phyloP scores from a whole-genome alignment of 2,329 filamentous ascomycete species.

The Ilyonectria sp. region DNA sequence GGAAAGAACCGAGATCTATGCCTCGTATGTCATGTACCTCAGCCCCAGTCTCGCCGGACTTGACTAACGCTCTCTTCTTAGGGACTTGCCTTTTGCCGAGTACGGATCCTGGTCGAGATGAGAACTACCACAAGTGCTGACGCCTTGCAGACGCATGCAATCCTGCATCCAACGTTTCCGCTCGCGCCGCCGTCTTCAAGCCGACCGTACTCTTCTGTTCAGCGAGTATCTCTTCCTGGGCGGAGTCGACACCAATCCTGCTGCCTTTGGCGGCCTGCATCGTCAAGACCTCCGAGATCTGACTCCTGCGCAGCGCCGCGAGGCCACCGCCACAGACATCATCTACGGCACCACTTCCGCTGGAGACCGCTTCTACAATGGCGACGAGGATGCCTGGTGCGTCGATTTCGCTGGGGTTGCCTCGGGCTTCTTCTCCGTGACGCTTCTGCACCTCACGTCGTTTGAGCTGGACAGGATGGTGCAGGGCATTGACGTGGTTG shows the following conservation, averaged over 20 bases:
- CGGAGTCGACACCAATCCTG: constrained; percentile 75
- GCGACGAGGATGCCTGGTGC: constrained; percentile 72
- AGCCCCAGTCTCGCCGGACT: not conserved
- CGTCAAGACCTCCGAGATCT: constrained; percentile 68
- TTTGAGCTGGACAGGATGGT: constrained; percentile 70
- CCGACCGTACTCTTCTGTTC: constrained; percentile 76
- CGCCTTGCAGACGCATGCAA: constrained; percentile 78
- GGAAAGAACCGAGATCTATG: constrained; percentile 77
- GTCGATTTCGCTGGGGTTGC: constrained; percentile 87
- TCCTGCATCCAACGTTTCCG: constrained; percentile 88
- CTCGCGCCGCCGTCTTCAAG: constrained; percentile 80
- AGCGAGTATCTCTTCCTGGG: constrained; percentile 87
- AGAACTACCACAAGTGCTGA: constrained; percentile 31
- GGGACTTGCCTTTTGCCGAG: constrained; percentile 70
- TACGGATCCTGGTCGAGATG: constrained; percentile 49
- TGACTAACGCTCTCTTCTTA: constrained; percentile 44
- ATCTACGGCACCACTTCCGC: constrained; percentile 64
- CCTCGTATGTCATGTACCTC: constrained; percentile 71
- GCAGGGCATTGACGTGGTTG: constrained; percentile 76
- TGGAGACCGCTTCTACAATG: constrained; percentile 64
- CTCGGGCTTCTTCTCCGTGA: constrained; percentile 81
- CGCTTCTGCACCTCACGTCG: constrained; percentile 69
- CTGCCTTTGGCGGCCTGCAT: constrained; percentile 74
- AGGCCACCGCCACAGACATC: constrained; percentile 74
- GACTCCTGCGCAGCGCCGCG: constrained; percentile 73